A percentile compares a stretch with the other conserved stretches of the same genome.
phyloP scores from a whole-genome alignment of 2,329 filamentous ascomycete genomes.

The Podosphaera xanthii region DNA sequence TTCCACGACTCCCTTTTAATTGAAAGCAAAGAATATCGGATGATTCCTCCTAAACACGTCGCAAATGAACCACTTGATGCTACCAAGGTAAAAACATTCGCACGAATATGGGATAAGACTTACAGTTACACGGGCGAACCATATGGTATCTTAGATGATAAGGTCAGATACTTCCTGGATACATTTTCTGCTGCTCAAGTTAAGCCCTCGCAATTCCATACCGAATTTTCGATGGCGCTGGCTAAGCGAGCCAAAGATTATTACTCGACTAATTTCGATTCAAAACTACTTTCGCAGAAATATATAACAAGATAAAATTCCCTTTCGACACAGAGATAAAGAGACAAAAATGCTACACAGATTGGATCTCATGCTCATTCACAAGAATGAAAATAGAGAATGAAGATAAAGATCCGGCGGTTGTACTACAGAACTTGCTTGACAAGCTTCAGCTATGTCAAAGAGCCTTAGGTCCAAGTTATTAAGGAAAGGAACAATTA shows the following conservation, averaged over 20 bases:
- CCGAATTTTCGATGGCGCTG: neutral
- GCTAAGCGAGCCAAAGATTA: neutral
- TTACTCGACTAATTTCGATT: neutral
- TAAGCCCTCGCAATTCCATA: neutral
- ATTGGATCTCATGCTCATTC: neutral
- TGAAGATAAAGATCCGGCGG: too few species aligned
- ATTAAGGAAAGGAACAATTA: neutral
- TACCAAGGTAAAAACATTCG: too few species aligned
- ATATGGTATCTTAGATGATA: neutral
- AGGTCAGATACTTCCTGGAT: neutral
- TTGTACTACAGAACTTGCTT: neutral
- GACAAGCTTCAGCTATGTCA: neutral
- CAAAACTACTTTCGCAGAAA: neutral
- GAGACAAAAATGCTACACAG: neutral
- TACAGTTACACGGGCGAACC: neutral
- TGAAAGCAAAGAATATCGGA: too few species aligned
- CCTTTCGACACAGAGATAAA: neutral
- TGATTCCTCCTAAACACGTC: too few species aligned
- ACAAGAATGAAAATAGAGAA: too few species aligned
- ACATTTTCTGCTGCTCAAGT: neutral
- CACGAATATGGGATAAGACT: neutral
- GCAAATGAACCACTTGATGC: too few species aligned
- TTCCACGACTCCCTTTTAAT: too few species aligned
- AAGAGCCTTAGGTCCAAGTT: neutral
- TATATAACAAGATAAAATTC: neutral